Conservation (phyloP, 306 rosid species). For the Quercus bicolor region DNA sequence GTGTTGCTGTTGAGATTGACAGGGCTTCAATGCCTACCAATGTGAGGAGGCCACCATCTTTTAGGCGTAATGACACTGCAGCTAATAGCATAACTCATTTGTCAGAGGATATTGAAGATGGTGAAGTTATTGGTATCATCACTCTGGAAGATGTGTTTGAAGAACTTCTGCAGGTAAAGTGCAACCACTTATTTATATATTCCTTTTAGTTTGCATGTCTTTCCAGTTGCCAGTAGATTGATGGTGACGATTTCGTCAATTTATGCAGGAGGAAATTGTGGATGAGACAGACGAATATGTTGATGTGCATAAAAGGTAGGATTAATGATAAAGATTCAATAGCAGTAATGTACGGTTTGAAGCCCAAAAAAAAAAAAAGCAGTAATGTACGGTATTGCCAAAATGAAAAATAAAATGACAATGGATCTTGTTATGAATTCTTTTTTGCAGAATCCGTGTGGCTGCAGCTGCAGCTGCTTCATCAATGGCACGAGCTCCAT, state of each 20-base stretch:
- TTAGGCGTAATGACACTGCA: slow-evolving; percentile 32
- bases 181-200: slow-evolving; percentile 11
- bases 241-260: slow-evolving; percentile 15
- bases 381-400: slow-evolving; percentile 1
- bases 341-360: background rate
- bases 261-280: slow-evolving; percentile 88
- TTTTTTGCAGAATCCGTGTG: slow-evolving; percentile 80
- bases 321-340: slow-evolving; percentile 4
- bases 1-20: slow-evolving; percentile 65
- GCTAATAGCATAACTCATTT: slow-evolving; percentile 31
- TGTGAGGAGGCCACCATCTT: slow-evolving; percentile 29
- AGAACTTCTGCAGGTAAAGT: slow-evolving; percentile 88
- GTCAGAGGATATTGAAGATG: slow-evolving; percentile 74
- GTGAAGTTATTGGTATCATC: slow-evolving; percentile 93
- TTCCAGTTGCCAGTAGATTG: background rate
- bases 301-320: slow-evolving; percentile 94
- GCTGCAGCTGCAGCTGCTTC: slow-evolving; percentile 99
- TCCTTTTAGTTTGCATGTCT: slow-evolving; percentile 1
- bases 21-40: slow-evolving; percentile 41
- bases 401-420: background rate
- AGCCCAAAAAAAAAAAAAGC: too few species aligned
- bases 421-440: background rate
- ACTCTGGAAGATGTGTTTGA: slow-evolving; percentile 97
- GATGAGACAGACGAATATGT: slow-evolving; percentile 97
- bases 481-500: slow-evolving; percentile 81